Conservation (phyloP, 2,329 filamentous ascomycete genomes). For the Fusarium pseudoanthophilum region DNA sequence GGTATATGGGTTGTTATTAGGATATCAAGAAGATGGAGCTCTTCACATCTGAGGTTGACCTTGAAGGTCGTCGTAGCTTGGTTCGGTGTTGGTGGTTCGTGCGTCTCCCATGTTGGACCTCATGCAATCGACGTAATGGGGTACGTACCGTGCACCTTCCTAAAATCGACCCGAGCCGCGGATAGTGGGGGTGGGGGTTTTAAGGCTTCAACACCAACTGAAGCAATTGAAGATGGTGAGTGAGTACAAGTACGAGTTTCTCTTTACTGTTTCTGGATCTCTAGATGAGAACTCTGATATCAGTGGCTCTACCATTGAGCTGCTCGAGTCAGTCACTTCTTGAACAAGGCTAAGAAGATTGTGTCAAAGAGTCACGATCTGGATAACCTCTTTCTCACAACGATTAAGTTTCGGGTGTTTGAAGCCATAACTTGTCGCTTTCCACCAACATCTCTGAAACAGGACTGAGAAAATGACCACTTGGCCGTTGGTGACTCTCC, state of each 20-base stretch:
- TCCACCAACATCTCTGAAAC: neutral
- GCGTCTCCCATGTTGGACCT: constrained; percentile 15
- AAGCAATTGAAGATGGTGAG: neutral
- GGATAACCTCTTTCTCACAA: neutral
- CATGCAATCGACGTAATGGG: constrained; percentile 35
- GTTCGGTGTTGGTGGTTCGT: constrained; percentile 24
- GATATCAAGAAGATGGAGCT: constrained; percentile 7
- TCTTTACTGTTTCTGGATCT: too few species aligned
- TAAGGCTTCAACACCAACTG: neutral
- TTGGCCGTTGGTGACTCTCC: neutral
- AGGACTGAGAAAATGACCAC: neutral
- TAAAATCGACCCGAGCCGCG: constrained; percentile 27
- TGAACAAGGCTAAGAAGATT: accelerated
- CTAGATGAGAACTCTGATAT: too few species aligned
- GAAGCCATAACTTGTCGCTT: neutral
- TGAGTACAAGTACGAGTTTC: too few species aligned
- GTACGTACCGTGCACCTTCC: constrained; percentile 37
- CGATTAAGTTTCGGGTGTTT: neutral
- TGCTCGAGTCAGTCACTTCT: neutral
- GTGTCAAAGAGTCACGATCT: accelerated
- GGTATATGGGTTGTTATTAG: too few species aligned
- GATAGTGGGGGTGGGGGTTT: constrained; percentile 33
- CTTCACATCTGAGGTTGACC: constrained; percentile 25
- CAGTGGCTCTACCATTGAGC: accelerated
- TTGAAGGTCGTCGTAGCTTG: constrained; percentile 32